Base-by-base conservation (phyloP, 495 filamentous ascomycete species). In the Penicillium canariense region DNA sequence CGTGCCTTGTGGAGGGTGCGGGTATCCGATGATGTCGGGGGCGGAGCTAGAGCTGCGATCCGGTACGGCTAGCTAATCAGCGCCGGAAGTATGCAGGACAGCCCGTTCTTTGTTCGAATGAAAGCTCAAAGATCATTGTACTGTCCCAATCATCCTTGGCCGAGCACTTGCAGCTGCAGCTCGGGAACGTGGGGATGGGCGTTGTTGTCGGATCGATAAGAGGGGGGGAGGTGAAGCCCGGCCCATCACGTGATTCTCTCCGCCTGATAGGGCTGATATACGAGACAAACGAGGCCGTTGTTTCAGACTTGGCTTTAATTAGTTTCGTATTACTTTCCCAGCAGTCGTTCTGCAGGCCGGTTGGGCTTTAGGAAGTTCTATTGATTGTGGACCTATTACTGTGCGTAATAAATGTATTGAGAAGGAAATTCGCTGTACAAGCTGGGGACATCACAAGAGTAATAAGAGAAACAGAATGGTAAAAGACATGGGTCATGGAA, bases 41-140 rank as follows among this genome's bases (percentile, higher is more conserved):
- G 56, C 58, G 65, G 60, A 65, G 64, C 60, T 67, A 59, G 47
- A 65, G 56, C 58, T 63, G 54, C 52, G 54, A 69, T 61, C 48
- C 60, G 42, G 48, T 34, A 54, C 54, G 40, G 58, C 20, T 50
- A 52, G 58, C 50, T 51, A 55, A 59, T 46, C 46, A 56, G 56
- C 48, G 61, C 50, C 43, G 52, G 42, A 51, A 50, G 42, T 44
- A 63, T 54, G 56, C 47, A 69, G 51, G 52, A 50, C 54, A 61
- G 60, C 67, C 66, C 62, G 63, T 63, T 27, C 20, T 50, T 50
- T 49, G 40, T 59, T 54, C 47, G 36, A 54, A 58, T 56, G 47
- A 42, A 28, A 52, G 53, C 30, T 58, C 36, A 20, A 63, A 40
- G 59, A 51, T 64, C 72, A 75, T 75, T 53, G 63, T 68, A 69